Evolutionary conservation across 1,284 basidiomycete genomes (phyloP).

Genomic region (Phaffia rhodozyma): DNA sequence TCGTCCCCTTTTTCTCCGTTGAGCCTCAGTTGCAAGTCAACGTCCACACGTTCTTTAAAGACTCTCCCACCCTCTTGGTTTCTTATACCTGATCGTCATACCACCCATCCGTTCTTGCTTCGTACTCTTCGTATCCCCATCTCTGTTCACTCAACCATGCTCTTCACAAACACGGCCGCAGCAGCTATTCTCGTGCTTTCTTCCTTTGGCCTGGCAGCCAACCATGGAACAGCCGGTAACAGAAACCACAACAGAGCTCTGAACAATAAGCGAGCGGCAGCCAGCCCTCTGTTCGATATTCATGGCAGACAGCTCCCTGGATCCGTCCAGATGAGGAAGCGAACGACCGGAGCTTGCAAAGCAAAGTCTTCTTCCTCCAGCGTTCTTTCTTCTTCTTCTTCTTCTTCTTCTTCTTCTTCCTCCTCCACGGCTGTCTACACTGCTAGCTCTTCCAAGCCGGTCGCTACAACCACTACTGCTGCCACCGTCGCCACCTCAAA

Average conservation of each 20-base stretch:
- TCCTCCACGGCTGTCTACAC: background rate
- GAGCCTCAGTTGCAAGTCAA: too few relatives aligned
- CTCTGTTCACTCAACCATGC: background rate
- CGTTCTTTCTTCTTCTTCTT: slow-evolving; percentile 8
- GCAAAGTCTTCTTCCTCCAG: slow-evolving; percentile 17
- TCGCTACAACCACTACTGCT: slow-evolving; percentile 6
- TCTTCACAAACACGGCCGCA: slow-evolving; percentile 6
- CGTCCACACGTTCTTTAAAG: too few relatives aligned
- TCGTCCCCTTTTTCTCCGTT: too few relatives aligned
- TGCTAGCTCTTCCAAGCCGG: slow-evolving; percentile 6
- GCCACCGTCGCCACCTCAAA: background rate
- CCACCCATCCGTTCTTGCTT: too few relatives aligned
- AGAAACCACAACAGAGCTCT: background rate
- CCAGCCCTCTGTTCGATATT: background rate
- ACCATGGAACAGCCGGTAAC: background rate
- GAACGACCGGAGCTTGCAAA: slow-evolving; percentile 9
- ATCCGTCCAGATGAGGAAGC: slow-evolving; percentile 13
- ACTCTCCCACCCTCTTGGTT: too few relatives aligned
- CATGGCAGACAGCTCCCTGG: slow-evolving; percentile 13
- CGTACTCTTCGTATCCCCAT: background rate
- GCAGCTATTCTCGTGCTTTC: background rate
- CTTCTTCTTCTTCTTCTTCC: slow-evolving; percentile 14
- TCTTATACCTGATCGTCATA: too few relatives aligned
- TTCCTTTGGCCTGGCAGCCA: background rate
- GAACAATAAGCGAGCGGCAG: slow-evolving; percentile 3